Percentiles rank a stretch among this genome's conserved stretches.
phyloP scores from a whole-genome alignment of 2,329 filamentous ascomycete genomes.

The Tricladium varicosporioides region DNA sequence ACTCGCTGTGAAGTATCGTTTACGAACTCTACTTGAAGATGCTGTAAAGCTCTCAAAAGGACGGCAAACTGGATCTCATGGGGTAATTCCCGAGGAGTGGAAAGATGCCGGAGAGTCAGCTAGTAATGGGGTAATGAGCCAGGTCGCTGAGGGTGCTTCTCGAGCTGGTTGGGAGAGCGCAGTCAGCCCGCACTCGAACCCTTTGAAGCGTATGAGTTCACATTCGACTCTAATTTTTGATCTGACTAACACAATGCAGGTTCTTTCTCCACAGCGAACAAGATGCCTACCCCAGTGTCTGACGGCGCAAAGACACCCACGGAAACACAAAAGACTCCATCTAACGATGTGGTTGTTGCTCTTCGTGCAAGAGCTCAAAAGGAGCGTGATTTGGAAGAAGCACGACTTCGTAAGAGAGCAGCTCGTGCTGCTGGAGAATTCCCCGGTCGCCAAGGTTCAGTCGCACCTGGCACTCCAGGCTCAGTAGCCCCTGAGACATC shows the following conservation, averaged over 20 bases:
- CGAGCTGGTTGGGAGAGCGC: slow-evolving; percentile 45
- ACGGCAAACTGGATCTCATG: slow-evolving; percentile 76
- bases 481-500: slow-evolving; percentile 60
- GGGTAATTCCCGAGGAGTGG: slow-evolving; percentile 75
- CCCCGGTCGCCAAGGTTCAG: slow-evolving; percentile 45
- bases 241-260: slow-evolving; percentile 36
- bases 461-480: slow-evolving; percentile 60
- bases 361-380: slow-evolving; percentile 62
- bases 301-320: slow-evolving; percentile 50
- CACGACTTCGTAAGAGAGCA: slow-evolving; percentile 64
- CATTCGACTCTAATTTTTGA: slow-evolving; percentile 12
- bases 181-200: slow-evolving; percentile 52
- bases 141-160: slow-evolving; percentile 25
- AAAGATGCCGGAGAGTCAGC: slow-evolving; percentile 61
- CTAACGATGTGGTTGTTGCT: slow-evolving; percentile 44
- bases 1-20: slow-evolving; percentile 75
- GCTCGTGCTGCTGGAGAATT: slow-evolving; percentile 56
- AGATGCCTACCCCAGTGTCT: slow-evolving; percentile 45
- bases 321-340: slow-evolving; percentile 34
- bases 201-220: slow-evolving; percentile 57
- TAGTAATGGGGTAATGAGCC: slow-evolving; percentile 35
- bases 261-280: slow-evolving; percentile 34
- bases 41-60: slow-evolving; percentile 67
- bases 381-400: slow-evolving; percentile 73
- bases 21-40: slow-evolving; percentile 76